phyloP scores from a whole-genome alignment of 768 basidiomycete species.

The Mycena vitilis region DNA sequence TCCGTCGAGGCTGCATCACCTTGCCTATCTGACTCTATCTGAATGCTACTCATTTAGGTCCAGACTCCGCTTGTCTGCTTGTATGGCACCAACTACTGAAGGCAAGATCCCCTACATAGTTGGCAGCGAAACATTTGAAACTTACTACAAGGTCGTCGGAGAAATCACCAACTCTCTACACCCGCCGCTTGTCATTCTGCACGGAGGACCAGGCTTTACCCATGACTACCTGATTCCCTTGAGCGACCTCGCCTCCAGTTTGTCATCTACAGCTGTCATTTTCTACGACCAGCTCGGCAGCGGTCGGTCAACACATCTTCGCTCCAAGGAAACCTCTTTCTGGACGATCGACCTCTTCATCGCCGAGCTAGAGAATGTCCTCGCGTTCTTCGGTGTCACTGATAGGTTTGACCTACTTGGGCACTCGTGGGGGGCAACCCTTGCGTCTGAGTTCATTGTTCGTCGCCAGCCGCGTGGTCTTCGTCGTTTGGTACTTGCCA shows the following conservation, averaged over 20 bases:
- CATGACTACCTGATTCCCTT: slow-evolving; percentile 56
- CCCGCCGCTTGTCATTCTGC: slow-evolving; percentile 52
- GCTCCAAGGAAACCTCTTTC: slow-evolving; percentile 50
- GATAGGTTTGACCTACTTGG: slow-evolving; percentile 2
- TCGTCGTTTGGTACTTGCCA: slow-evolving; percentile 47
- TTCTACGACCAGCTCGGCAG: slow-evolving; percentile 66
- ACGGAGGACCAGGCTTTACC: slow-evolving; percentile 58
- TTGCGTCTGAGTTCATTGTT: slow-evolving; percentile 42
- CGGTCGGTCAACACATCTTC: slow-evolving; percentile 57
- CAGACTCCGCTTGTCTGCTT: no score
- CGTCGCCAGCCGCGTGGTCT: slow-evolving; percentile 33
- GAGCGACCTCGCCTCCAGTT: slow-evolving; percentile 44
- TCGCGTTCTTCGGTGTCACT: slow-evolving; percentile 53
- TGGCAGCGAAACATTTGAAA: slow-evolving; percentile 44
- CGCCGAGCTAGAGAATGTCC: slow-evolving; percentile 63
- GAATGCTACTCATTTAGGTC: no score
- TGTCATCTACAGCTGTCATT: slow-evolving; percentile 51
- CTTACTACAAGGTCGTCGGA: slow-evolving; percentile 54
- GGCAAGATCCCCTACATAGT: slow-evolving; percentile 35
- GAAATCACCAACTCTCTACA: slow-evolving; percentile 35
- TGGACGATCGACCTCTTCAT: slow-evolving; percentile 64
- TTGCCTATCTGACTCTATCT: no score
- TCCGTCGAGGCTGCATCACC: no score
- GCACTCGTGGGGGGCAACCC: slow-evolving; percentile 48
- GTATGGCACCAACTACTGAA: slow-evolving; percentile 2